These are phyloP conservation scores for Sorghum bicolor DNA, from an alignment of 176 grass and related monocot species.

Conservation along the genomic window DNA sequence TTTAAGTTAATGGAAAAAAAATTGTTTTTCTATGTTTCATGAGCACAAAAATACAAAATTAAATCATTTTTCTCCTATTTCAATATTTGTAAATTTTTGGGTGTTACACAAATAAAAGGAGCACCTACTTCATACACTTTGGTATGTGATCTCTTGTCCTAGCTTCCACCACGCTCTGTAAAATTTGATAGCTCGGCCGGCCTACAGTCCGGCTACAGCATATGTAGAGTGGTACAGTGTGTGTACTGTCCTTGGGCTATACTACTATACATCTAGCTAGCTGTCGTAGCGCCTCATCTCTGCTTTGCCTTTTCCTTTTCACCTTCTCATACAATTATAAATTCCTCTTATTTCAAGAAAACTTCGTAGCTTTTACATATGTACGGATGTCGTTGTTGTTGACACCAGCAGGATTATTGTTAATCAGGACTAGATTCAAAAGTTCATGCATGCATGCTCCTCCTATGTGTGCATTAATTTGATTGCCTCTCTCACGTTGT, in stretches of 20 bases:
- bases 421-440: constrained; percentile 11
- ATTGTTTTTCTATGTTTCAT: too few relatives aligned
- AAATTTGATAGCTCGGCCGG: constrained; percentile 34
- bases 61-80: too few relatives aligned
- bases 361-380: not conserved
- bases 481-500: not conserved
- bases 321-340: not conserved
- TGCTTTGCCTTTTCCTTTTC: constrained; percentile 35
- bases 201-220: constrained; percentile 38
- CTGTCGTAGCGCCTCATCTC: constrained; percentile 32
- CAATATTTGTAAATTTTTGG: too few relatives aligned
- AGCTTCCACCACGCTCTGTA: constrained; percentile 25
- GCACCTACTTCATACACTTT: not conserved
- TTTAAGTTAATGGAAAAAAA: too few relatives aligned
- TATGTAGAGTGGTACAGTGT: constrained; percentile 57
- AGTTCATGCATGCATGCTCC: not conserved
- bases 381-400: not conserved
- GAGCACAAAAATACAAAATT: too few relatives aligned
- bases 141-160: constrained; percentile 46
- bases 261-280: constrained; percentile 21
- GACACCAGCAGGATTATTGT: not conserved
- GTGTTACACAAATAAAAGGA: not conserved
- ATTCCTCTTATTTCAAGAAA: constrained; percentile 3
- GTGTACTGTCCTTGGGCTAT: constrained; percentile 37
- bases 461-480: not conserved